phyloP scores from a whole-genome alignment of 345 rosid genomes.

The Camelina neglecta region DNA sequence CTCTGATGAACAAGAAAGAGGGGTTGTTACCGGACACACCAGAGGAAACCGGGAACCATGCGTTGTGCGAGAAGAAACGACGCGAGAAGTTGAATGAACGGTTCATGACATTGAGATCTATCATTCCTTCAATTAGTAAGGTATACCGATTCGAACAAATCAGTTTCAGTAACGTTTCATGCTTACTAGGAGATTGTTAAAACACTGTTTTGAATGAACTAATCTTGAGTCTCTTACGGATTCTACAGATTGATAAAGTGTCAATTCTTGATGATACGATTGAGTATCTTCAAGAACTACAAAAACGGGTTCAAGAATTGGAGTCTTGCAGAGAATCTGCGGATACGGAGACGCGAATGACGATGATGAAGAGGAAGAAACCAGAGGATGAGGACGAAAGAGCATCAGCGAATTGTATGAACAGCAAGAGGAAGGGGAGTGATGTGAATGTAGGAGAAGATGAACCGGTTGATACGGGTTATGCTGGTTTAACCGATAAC shows the following conservation, averaged over 20 bases:
- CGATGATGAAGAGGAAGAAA: conserved; percentile 46
- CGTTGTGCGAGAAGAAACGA: conserved; percentile 54
- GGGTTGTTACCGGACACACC: conserved; percentile 46
- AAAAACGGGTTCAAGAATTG: conserved; percentile 67
- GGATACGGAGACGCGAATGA: conserved; percentile 47
- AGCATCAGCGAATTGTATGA: conserved; percentile 62
- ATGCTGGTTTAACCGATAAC: conserved; percentile 45
- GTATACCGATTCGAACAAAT: conserved; percentile 46
- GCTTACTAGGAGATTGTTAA: not conserved
- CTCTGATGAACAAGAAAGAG: conserved; percentile 55
- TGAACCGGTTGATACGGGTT: conserved; percentile 48
- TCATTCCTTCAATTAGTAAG: conserved; percentile 73
- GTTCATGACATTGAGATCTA: conserved; percentile 63
- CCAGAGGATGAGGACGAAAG: conserved; percentile 60
- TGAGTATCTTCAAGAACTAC: conserved; percentile 68
- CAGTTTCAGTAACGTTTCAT: too few species aligned
- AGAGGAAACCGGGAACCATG: conserved; percentile 51
- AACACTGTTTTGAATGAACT: not conserved
- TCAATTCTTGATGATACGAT: conserved; percentile 85
- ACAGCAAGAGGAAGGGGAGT: conserved; percentile 68
- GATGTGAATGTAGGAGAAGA: conserved; percentile 50
- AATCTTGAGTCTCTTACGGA: not conserved
- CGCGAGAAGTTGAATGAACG: conserved; percentile 62
- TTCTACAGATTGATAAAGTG: conserved; percentile 70
- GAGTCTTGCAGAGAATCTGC: conserved; percentile 52